Percentiles rank a stretch among this genome's conserved stretches.
Evolutionary conservation across 2,329 filamentous ascomycete species (phyloP).

Genomic region (Amphichorda felina): DNA sequence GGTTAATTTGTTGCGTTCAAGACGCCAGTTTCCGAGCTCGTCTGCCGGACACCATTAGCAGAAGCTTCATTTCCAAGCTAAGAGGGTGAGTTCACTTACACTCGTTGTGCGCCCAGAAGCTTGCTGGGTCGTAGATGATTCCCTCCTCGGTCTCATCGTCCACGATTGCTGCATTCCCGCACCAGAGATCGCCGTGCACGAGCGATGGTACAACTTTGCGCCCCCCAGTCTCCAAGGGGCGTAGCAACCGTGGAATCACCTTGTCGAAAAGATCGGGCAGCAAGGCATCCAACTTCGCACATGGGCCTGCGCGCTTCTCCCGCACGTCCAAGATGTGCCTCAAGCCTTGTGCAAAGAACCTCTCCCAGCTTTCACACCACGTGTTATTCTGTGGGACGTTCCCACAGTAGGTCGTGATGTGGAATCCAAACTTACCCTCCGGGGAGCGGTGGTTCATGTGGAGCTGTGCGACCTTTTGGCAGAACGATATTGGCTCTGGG

Average conservation of each 20-base stretch:
- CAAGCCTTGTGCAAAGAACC: slow-evolving; percentile 19
- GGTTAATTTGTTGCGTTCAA: no score
- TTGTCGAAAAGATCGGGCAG: slow-evolving; percentile 10
- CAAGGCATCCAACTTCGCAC: no score
- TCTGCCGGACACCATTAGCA: no score
- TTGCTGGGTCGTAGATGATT: slow-evolving; percentile 26
- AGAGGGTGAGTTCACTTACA: no score
- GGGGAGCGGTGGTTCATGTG: slow-evolving; percentile 10
- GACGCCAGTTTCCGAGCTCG: no score
- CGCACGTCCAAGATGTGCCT: no score
- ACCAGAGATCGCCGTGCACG: slow-evolving; percentile 32
- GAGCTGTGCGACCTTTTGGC: no score
- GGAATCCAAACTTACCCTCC: slow-evolving; percentile 20
- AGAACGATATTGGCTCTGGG: no score
- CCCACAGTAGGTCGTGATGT: slow-evolving; percentile 15
- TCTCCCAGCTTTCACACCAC: slow-evolving; percentile 22
- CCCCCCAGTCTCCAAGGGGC: slow-evolving; percentile 12
- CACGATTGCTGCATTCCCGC: slow-evolving; percentile 22
- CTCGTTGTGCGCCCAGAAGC: slow-evolving; percentile 30
- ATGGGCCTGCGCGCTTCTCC: no score
- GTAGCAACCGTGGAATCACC: slow-evolving; percentile 15
- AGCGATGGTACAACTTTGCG: slow-evolving; percentile 30
- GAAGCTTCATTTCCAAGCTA: no score
- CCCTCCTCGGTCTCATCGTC: slow-evolving; percentile 14
- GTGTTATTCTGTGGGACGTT: slow-evolving; percentile 12